Evolutionary conservation across 1,139 yeast species (phyloP).

Genomic region (Hemisphaericaspora xylanilytica): DNA sequence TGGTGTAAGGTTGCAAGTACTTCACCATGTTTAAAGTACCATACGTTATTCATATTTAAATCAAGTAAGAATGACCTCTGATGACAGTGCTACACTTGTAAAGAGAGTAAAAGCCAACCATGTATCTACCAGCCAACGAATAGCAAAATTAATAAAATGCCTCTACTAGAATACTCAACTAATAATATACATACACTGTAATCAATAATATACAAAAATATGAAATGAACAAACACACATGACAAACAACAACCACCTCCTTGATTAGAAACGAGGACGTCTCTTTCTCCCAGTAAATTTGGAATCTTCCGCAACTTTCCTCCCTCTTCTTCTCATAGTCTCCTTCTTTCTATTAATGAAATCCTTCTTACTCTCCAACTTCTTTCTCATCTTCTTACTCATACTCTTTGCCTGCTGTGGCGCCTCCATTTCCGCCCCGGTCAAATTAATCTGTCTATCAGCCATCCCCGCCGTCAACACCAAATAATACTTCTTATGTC

Average conservation of each 20-base stretch:
- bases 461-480: constrained; percentile 87
- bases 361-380: constrained; percentile 72
- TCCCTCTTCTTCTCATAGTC: constrained; percentile 87
- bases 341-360: constrained; percentile 91
- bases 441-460: constrained; percentile 65
- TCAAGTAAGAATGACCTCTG: too few species aligned
- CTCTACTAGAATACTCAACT: too few species aligned
- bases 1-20: too few species aligned
- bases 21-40: too few species aligned
- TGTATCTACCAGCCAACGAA: too few species aligned
- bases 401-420: constrained; percentile 41
- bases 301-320: constrained; percentile 83
- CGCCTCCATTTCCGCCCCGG: constrained; percentile 76
- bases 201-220: constrained; percentile 1
- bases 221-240: not conserved
- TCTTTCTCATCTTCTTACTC: constrained; percentile 52
- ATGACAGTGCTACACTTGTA: too few species aligned
- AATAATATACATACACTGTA: constrained; percentile 1
- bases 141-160: too few species aligned
- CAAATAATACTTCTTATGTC: constrained; percentile 84
- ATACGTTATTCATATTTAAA: too few species aligned
- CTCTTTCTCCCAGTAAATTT: constrained; percentile 94
- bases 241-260: not conserved
- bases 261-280: constrained; percentile 66
- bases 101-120: too few species aligned